phyloP scores from a whole-genome alignment of 2,329 filamentous ascomycete species.

The Aspergillus fischeri region DNA sequence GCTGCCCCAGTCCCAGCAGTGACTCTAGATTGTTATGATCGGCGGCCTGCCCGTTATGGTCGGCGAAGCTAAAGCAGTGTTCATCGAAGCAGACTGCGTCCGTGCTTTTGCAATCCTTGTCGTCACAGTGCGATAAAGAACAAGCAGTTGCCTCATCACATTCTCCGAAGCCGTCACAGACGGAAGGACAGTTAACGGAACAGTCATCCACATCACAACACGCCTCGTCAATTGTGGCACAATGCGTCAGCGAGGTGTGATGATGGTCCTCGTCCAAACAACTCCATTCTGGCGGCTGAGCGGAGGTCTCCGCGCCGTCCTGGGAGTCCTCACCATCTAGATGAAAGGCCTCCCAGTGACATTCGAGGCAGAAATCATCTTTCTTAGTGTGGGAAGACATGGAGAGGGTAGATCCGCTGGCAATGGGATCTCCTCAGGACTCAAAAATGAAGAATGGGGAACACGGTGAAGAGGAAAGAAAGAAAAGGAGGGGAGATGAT shows the following conservation, averaged over 20 bases:
- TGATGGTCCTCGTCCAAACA: constrained; percentile 28
- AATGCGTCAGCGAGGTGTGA: constrained; percentile 22
- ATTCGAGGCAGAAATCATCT: constrained; percentile 39
- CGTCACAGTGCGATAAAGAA: constrained; percentile 31
- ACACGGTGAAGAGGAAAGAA: background rate
- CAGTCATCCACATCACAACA: constrained; percentile 40
- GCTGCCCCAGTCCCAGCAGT: constrained; percentile 29
- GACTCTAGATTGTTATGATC: constrained; percentile 28
- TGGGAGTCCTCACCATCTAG: constrained; percentile 29
- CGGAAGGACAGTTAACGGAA: constrained; percentile 34
- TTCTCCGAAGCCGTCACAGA: constrained; percentile 40
- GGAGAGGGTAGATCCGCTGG: constrained; percentile 7
- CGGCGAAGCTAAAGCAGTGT: constrained; percentile 25
- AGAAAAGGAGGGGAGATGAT: background rate
- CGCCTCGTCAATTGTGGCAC: constrained; percentile 26
- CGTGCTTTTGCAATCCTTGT: constrained; percentile 24
- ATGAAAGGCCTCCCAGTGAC: constrained; percentile 38
- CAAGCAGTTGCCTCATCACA: constrained; percentile 37
- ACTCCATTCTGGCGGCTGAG: constrained; percentile 23
- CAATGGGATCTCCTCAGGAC: background rate
- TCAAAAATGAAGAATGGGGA: background rate
- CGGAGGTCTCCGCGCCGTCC: constrained; percentile 16
- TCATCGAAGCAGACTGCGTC: constrained; percentile 37
- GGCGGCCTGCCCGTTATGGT: constrained; percentile 16
- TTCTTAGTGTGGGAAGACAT: constrained; percentile 31